Evolutionary conservation across 352 stramenopile genomes (phyloP), one percentile per base, ranked within the genome.

Genomic region (Phytophthora pseudosyringae): DNA sequence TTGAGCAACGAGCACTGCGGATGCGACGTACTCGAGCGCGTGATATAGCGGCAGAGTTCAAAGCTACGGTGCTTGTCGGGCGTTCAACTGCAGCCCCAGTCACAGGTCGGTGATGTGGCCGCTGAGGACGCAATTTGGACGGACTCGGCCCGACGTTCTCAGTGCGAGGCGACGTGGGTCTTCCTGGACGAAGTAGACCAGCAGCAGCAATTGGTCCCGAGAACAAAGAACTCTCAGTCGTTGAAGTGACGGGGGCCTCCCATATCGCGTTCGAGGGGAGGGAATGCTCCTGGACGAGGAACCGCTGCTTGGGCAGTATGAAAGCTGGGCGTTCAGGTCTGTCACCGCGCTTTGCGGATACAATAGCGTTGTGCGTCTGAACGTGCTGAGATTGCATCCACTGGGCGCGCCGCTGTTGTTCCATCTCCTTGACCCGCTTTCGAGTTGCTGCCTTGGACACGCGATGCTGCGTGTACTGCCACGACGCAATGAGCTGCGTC

Each of bases 341-440:
- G 40, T 59, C 59, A 21, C 18, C 43, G 15, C 56, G 64, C 44
- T 52, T 46, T 32, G 57, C 56, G 28, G 62, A 49, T 18, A 40
- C 39, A 40, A 59, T 39, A 28, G 21, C 26, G 15, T 26, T 61
- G 5, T 73, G 45, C 0, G 54, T 28, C 18, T 72, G 69, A 10
- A 83, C 54, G 5, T 81, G 57, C 8, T 72, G 40, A 1, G 77
- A 89, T 15, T 73, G 36, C 40, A 87, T 61, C 80, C 80, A 89
- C 16, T 85, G 48, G 0, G 41, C 64, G 10, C 75, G 67, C 18
- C 73, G 59, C 12, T 52, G 50, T 9, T 52, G 18, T 25, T 75
- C 48, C 5, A 78, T 38, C 10, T 71, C 47, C 9, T 39, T 28
- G 3, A 73, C 21, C 31, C 43, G 47, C 6, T 58, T 28, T 15